Conservation (phyloP, 768 basidiomycete species). For the Psilocybe cyanescens region DNA sequence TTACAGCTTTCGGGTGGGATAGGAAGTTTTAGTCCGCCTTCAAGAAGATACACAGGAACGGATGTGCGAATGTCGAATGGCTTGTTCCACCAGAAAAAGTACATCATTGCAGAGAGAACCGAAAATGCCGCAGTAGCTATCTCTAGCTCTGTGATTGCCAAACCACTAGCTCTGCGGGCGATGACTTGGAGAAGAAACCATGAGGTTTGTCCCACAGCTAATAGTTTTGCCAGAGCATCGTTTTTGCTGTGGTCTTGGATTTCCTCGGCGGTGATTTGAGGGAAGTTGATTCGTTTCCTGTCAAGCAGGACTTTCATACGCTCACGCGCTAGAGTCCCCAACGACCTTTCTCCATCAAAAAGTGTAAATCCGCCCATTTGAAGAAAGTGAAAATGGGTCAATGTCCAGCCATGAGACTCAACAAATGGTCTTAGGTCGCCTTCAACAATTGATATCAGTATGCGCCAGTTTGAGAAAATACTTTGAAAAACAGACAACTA, state of each 20-base stretch:
- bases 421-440: no score
- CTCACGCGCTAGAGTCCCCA: slow-evolving; percentile 2
- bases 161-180: slow-evolving; percentile 10
- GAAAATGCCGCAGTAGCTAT: slow-evolving; percentile 18
- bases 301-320: slow-evolving; percentile 1
- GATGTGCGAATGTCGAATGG: slow-evolving; percentile 17
- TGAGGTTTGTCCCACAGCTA: slow-evolving; percentile 18
- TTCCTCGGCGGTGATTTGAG: slow-evolving; percentile 11
- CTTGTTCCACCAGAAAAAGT: slow-evolving; percentile 22
- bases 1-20: no score
- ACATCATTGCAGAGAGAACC: slow-evolving; percentile 15
- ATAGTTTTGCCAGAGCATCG: slow-evolving; percentile 15
- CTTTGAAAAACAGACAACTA: no score
- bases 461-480: no score
- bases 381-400: slow-evolving; percentile 14
- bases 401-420: slow-evolving; percentile 13
- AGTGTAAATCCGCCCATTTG: slow-evolving; percentile 25
- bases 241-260: slow-evolving; percentile 22
- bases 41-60: slow-evolving; percentile 6
- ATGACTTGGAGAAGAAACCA: slow-evolving; percentile 24
- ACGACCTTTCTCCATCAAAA: slow-evolving; percentile 2
- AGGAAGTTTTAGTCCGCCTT: not conserved
- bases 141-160: slow-evolving; percentile 23
- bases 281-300: not conserved
- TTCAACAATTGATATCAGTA: no score